These are phyloP conservation scores for Isabelozyma pseudorhagii DNA, from an alignment of 805 yeast species.

Conservation along the genomic window DNA sequence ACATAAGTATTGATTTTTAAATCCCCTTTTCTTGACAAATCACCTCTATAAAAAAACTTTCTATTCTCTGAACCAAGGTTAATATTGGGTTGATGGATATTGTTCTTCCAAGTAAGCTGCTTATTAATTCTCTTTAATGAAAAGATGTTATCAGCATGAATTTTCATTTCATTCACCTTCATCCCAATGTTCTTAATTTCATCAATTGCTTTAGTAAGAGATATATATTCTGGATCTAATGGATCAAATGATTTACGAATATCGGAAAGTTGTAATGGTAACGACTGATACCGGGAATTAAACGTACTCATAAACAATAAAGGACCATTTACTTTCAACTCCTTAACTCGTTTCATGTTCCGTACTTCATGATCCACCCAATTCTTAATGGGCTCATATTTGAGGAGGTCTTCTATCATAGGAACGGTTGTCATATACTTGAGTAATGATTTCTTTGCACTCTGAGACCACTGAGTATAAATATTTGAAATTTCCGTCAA, in stretches of 20 bases:
- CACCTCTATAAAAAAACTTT: constrained; percentile 56
- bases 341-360: constrained; percentile 48
- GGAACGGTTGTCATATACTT: constrained; percentile 62
- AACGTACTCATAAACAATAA: constrained; percentile 40
- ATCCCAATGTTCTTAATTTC: constrained; percentile 54
- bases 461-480: constrained; percentile 60
- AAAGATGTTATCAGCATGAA: constrained; percentile 55
- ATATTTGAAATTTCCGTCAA: constrained; percentile 51
- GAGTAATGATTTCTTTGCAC: constrained; percentile 52
- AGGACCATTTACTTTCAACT: constrained; percentile 38
- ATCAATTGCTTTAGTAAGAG: constrained; percentile 50
- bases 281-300: constrained; percentile 44
- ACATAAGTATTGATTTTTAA: constrained; percentile 55
- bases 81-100: constrained; percentile 43
- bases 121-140: constrained; percentile 52
- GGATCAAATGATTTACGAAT: constrained; percentile 44
- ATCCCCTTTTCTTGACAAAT: constrained; percentile 59
- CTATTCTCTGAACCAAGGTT: constrained; percentile 54
- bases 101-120: constrained; percentile 52
- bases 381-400: constrained; percentile 47
- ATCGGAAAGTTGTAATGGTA: constrained; percentile 62
- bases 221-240: constrained; percentile 48
- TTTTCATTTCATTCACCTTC: constrained; percentile 61
- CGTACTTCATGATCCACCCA: constrained; percentile 57
- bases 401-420: constrained; percentile 53